phyloP scores from a whole-genome alignment of 345 rosid species.

The Clarkia xantiana region DNA sequence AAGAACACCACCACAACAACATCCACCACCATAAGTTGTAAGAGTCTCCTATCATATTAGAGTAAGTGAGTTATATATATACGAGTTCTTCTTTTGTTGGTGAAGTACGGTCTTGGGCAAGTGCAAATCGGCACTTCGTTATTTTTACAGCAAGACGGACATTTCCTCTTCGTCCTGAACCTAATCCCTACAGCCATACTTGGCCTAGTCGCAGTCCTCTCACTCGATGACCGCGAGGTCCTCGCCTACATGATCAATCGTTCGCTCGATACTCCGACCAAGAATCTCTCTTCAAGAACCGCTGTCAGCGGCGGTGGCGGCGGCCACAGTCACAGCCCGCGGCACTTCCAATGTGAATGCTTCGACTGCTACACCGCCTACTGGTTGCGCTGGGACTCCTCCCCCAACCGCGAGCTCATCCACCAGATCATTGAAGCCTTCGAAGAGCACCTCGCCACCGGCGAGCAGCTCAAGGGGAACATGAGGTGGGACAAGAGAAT shows the following conservation, averaged over 20 bases:
- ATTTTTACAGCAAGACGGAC: too few relatives aligned
- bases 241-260: conserved; percentile 73
- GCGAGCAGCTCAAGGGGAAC: neutral
- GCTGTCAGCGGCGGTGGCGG: neutral
- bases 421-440: conserved; percentile 70
- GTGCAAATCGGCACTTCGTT: too few relatives aligned
- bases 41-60: too few relatives aligned
- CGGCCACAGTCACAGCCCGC: conserved; percentile 21
- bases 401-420: conserved; percentile 61
- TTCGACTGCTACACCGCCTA: conserved; percentile 81
- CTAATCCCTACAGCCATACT: conserved; percentile 66
- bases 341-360: conserved; percentile 58
- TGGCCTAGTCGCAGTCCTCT: conserved; percentile 40
- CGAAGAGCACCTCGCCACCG: conserved; percentile 38
- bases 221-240: conserved; percentile 60
- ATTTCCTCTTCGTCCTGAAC: conserved; percentile 34
- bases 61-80: too few relatives aligned
- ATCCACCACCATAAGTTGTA: too few relatives aligned
- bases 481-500: neutral
- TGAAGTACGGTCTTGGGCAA: too few relatives aligned
- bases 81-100: too few relatives aligned
- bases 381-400: conserved; percentile 87
- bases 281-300: neutral
- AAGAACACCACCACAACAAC: too few relatives aligned
- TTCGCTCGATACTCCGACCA: conserved; percentile 26